These are phyloP conservation scores for Trifolium fragiferum DNA, from an alignment of 306 rosid genomes.

Conservation along the genomic window DNA sequence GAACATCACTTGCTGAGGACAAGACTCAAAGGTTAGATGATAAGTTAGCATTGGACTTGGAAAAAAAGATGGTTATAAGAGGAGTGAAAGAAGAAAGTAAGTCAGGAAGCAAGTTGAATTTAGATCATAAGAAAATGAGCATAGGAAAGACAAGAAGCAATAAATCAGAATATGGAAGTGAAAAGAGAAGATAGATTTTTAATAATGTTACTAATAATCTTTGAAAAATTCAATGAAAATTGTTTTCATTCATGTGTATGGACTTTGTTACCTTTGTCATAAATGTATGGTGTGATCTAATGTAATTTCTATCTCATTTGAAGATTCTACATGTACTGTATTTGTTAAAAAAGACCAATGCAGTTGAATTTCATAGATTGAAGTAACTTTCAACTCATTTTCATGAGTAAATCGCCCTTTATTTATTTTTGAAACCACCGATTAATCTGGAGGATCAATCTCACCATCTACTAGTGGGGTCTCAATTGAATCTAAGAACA, in stretches of 20 bases:
- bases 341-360: constrained; percentile 34
- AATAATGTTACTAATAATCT: neutral
- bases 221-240: constrained; percentile 40
- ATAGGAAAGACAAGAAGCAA: constrained; percentile 60
- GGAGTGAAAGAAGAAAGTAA: constrained; percentile 51
- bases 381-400: neutral
- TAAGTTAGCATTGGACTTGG: constrained; percentile 53
- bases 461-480: too few species aligned
- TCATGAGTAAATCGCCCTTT: too few species aligned
- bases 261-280: constrained; percentile 38
- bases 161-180: constrained; percentile 66
- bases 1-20: constrained; percentile 46
- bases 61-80: constrained; percentile 53
- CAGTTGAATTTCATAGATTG: constrained; percentile 10
- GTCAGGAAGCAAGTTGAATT: constrained; percentile 52
- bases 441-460: too few species aligned
- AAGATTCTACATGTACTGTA: constrained; percentile 18
- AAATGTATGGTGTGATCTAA: constrained; percentile 47
- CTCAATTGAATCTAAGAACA: too few species aligned
- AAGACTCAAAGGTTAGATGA: constrained; percentile 53
- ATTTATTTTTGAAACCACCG: too few species aligned
- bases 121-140: constrained; percentile 57
- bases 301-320: constrained; percentile 34
- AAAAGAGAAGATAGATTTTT: constrained; percentile 63
- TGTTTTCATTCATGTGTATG: constrained; percentile 31